Conservation (phyloP, 2,329 filamentous ascomycete species). For the Colletotrichum filicis region DNA sequence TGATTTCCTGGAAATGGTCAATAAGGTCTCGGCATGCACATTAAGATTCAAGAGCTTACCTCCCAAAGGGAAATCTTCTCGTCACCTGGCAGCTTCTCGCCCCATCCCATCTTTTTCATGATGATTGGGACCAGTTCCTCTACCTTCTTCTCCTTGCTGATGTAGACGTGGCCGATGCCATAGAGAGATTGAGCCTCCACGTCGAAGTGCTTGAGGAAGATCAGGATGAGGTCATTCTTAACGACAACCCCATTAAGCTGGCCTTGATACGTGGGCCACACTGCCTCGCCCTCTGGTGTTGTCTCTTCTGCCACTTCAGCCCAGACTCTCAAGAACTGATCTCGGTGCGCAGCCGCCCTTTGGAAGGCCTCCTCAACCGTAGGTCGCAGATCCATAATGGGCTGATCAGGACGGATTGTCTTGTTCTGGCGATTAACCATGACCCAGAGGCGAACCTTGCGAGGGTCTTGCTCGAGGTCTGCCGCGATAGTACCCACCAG, state of each 20-base stretch:
- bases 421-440: conserved; percentile 99
- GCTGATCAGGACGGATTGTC: conserved; percentile 90
- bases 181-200: conserved; percentile 77
- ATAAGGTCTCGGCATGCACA: conserved; percentile 10
- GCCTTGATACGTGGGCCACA: conserved; percentile 75
- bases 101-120: conserved; percentile 86
- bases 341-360: conserved; percentile 66
- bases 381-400: conserved; percentile 80
- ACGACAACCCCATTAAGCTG: conserved; percentile 66
- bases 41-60: conserved; percentile 49
- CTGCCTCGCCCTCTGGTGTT: conserved; percentile 72
- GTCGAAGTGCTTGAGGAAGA: conserved; percentile 96
- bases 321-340: conserved; percentile 86
- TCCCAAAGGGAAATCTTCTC: conserved; percentile 82
- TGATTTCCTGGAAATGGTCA: conserved; percentile 77
- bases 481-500: conserved; percentile 77
- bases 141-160: conserved; percentile 88
- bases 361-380: conserved; percentile 77
- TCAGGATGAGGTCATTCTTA: conserved; percentile 75
- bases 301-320: conserved; percentile 80
- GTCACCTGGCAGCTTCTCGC: conserved; percentile 73
- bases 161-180: conserved; percentile 87
- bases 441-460: conserved; percentile 85
- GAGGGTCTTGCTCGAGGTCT: conserved; percentile 75
- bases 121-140: conserved; percentile 85